Evolutionary conservation across 805 yeast genomes (phyloP).

Genomic region (Debaryomyces tyrocola): DNA sequence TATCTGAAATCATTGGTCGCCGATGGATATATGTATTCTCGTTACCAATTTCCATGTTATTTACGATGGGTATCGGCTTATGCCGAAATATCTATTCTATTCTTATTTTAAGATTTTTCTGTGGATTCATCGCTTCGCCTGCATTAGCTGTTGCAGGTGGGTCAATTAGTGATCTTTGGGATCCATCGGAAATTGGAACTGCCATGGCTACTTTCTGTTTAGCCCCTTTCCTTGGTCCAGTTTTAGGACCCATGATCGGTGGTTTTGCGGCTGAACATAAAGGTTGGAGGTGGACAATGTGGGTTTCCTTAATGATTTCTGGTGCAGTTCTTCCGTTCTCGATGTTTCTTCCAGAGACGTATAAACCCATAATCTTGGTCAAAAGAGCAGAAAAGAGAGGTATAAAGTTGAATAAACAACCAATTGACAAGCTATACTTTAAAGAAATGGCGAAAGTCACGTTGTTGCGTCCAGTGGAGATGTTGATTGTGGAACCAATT

Average conservation of each 20-base stretch:
- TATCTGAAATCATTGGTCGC: constrained; percentile 70
- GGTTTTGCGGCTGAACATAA: constrained; percentile 59
- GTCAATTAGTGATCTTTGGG: constrained; percentile 71
- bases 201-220: constrained; percentile 70
- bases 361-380: constrained; percentile 57
- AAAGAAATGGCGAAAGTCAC: constrained; percentile 50
- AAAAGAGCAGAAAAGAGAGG: constrained; percentile 50
- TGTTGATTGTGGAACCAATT: constrained; percentile 43
- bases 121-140: constrained; percentile 72
- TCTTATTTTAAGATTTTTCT: constrained; percentile 54
- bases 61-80: constrained; percentile 73
- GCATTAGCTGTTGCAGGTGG: constrained; percentile 81
- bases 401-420: constrained; percentile 30
- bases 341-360: constrained; percentile 58
- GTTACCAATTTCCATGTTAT: constrained; percentile 66
- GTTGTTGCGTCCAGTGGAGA: constrained; percentile 43
- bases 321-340: constrained; percentile 49
- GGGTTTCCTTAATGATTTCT: constrained; percentile 56
- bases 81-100: constrained; percentile 51
- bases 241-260: constrained; percentile 67
- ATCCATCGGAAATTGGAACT: constrained; percentile 48
- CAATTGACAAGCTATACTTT: constrained; percentile 42
- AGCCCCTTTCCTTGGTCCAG: constrained; percentile 78
- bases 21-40: constrained; percentile 58
- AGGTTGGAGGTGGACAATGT: constrained; percentile 66